Evolutionary conservation across 805 yeast species (phyloP).

Genomic region (Yarrowia sp.): DNA sequence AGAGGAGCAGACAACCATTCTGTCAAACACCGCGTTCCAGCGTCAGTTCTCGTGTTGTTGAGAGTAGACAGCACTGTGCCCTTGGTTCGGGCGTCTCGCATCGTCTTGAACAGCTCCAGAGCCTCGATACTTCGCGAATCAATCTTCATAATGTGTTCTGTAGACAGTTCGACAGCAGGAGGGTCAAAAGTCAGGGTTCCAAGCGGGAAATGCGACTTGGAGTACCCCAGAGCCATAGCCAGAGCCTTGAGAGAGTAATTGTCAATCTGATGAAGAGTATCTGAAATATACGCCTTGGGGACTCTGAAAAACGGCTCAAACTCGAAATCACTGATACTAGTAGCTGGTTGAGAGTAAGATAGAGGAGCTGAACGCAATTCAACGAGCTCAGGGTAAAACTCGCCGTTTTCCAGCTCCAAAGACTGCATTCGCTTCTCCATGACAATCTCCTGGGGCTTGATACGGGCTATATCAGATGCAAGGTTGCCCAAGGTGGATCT

Average conservation of each 20-base stretch:
- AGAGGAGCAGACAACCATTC: slow-evolving; percentile 87
- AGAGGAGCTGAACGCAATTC: slow-evolving; percentile 67
- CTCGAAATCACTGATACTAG: slow-evolving; percentile 43
- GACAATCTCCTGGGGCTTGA: slow-evolving; percentile 81
- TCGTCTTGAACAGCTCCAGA: slow-evolving; percentile 68
- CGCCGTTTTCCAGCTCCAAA: slow-evolving; percentile 54
- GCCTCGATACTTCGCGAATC: slow-evolving; percentile 59
- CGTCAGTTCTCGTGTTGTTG: slow-evolving; percentile 74
- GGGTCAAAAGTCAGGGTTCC: slow-evolving; percentile 65
- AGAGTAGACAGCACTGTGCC: slow-evolving; percentile 79
- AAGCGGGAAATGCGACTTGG: slow-evolving; percentile 75
- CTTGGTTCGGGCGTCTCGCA: slow-evolving; percentile 58
- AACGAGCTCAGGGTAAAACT: slow-evolving; percentile 63
- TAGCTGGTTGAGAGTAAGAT: slow-evolving; percentile 58
- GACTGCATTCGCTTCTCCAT: slow-evolving; percentile 48
- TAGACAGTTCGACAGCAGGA: slow-evolving; percentile 63
- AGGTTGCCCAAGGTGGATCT: slow-evolving; percentile 65
- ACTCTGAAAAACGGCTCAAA: slow-evolving; percentile 10
- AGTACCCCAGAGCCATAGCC: slow-evolving; percentile 67
- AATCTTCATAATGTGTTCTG: slow-evolving; percentile 68
- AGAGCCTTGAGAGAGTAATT: slow-evolving; percentile 63
- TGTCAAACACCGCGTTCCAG: slow-evolving; percentile 80
- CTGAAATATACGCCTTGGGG: slow-evolving; percentile 1
- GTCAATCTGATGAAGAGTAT: background rate
- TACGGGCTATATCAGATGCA: slow-evolving; percentile 74